Percentiles rank a stretch among this genome's conserved stretches.
phyloP scores from a whole-genome alignment of 352 stramenopile genomes.

The Peronospora farinosa region DNA sequence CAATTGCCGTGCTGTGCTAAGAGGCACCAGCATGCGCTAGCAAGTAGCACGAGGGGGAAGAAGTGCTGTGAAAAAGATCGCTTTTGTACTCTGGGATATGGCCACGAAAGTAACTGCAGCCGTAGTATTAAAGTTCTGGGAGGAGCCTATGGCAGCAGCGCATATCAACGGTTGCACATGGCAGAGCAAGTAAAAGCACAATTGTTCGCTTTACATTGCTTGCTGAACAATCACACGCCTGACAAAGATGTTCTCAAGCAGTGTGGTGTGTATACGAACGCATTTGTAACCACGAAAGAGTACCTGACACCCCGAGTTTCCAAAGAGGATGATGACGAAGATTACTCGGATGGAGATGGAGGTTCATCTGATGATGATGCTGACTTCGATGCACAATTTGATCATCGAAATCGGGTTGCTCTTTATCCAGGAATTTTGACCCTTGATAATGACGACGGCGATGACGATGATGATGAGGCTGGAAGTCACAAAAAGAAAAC shows the following conservation, averaged over 20 bases:
- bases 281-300: slow-evolving; percentile 72
- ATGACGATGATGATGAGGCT: slow-evolving; percentile 36
- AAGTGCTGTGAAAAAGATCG: slow-evolving; percentile 73
- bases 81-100: slow-evolving; percentile 75
- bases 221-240: slow-evolving; percentile 83
- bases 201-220: slow-evolving; percentile 82
- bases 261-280: slow-evolving; percentile 76
- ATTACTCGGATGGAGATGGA: slow-evolving; percentile 72
- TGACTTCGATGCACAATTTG: slow-evolving; percentile 57
- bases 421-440: slow-evolving; percentile 62
- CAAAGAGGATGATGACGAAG: slow-evolving; percentile 60
- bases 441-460: slow-evolving; percentile 36
- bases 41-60: slow-evolving; percentile 29
- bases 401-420: slow-evolving; percentile 26
- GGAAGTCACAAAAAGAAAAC: slow-evolving; percentile 47
- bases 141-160: slow-evolving; percentile 58
- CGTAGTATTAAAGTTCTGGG: slow-evolving; percentile 66
- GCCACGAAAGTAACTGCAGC: slow-evolving; percentile 72
- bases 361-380: slow-evolving; percentile 66
- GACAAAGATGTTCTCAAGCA: slow-evolving; percentile 84
- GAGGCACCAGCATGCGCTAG: slow-evolving; percentile 57
- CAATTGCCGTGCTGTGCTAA: slow-evolving; percentile 82
- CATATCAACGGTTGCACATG: slow-evolving; percentile 68
- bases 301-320: slow-evolving; percentile 40
- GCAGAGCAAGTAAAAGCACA: slow-evolving; percentile 84